A percentile compares a stretch with the other conserved stretches of the same genome.
phyloP scores from a whole-genome alignment of 305 asterid genomes.

The Rubia peregrina region DNA sequence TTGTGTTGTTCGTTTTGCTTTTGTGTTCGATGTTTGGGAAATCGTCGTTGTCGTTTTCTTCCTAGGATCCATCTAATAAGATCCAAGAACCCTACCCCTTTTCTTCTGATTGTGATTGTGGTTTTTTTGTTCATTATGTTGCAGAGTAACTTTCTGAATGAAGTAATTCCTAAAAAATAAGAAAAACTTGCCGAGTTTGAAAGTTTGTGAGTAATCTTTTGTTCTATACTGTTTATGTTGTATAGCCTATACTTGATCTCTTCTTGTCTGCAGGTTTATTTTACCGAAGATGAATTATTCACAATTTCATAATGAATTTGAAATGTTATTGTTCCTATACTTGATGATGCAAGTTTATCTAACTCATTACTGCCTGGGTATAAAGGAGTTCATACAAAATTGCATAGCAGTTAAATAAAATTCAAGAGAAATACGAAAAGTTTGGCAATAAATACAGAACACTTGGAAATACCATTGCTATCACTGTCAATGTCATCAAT shows the following conservation, averaged over 20 bases:
- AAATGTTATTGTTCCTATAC: no score
- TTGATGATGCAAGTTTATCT: no score
- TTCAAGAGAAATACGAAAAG: slow-evolving; percentile 1
- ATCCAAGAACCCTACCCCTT: no score
- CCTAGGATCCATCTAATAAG: no score
- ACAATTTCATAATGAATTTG: not conserved
- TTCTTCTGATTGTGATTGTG: no score
- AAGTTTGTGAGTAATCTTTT: slow-evolving; percentile 46
- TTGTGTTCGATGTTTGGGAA: no score
- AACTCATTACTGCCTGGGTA: no score
- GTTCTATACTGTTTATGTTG: slow-evolving; percentile 11
- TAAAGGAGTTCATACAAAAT: no score
- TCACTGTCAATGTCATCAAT: slow-evolving; percentile 7
- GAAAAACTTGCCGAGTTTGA: slow-evolving; percentile 73
- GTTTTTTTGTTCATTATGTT: no score
- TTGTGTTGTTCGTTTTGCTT: no score
- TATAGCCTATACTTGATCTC: not conserved
- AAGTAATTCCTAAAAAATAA: slow-evolving; percentile 66
- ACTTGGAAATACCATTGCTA: slow-evolving; percentile 6
- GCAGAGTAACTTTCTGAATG: slow-evolving; percentile 92
- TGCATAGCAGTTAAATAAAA: no score
- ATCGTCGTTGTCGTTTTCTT: no score
- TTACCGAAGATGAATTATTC: not conserved
- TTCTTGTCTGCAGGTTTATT: not conserved
- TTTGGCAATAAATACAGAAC: not conserved